Evolutionary conservation across 305 asterid genomes (phyloP), one percentile per base, ranked within the genome.

Genomic region (Fraxinus platypoda): DNA sequence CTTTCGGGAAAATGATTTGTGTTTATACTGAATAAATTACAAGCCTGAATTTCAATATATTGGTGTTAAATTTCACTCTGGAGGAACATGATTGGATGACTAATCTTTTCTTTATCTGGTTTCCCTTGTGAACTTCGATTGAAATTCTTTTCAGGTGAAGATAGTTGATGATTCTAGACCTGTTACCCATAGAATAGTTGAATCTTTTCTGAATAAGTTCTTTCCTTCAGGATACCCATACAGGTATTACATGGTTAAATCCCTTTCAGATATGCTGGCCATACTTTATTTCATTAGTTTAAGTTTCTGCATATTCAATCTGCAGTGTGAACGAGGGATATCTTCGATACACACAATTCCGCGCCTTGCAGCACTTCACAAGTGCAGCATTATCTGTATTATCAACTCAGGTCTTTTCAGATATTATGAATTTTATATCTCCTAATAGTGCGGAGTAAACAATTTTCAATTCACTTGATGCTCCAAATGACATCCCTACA

Each of bases 201-300:
- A 93, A 76, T 90, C 98, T 57, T 94, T 96, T 87, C 88, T 88
- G 75, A 93, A 92, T 81, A 90, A 92, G 80, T 96, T 96, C 85
- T 94, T 96, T 62, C 99, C 99, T 38, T 93, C 99, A 0, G 99
- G 99, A n/a, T 94, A 94, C 81, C 99, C 99, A 35, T 93, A 94
- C 84, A 96, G 99, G 98, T 91, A 78, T 82, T 79, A 49, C 74
- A 73, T 78, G 33, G 37, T 80, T 74, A 76, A 21, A 66, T 59
- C 78, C 19, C 79, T 52, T 74, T 81, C 77, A 75, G 33, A 19
- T 81, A 38, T 43, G 52, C 12, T 43, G 35, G 49, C 76, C 38
- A 8, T 21, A 35, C 54, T 46, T 59, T 68, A 43, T 83, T 85
- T 17, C 23, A 68, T 79, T 34, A 37, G 74, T 76, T 73, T 43